Conservation (phyloP, 2,329 filamentous ascomycete species). For the Penicillium sp. region DNA sequence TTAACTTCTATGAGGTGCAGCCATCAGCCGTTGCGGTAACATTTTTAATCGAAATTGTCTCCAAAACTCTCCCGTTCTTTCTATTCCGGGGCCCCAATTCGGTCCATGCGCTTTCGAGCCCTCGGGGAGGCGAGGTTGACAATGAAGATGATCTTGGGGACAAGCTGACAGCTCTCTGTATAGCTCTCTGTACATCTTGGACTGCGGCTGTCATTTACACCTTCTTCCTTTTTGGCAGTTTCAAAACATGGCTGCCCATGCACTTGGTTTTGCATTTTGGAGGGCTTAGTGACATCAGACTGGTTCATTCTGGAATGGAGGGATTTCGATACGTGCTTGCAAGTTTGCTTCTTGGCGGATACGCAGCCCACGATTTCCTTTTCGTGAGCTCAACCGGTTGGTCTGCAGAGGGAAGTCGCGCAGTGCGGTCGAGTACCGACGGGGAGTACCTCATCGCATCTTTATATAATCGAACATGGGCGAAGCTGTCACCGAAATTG, state of each 20-base stretch:
- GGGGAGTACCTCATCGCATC: constrained; percentile 69
- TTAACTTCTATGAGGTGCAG: constrained; percentile 71
- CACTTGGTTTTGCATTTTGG: constrained; percentile 73
- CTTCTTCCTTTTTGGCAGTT: constrained; percentile 65
- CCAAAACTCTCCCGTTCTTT: constrained; percentile 69
- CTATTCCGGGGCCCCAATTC: constrained; percentile 66
- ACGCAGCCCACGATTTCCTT: constrained; percentile 70
- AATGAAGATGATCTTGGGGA: constrained; percentile 66
- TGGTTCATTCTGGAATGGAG: constrained; percentile 62
- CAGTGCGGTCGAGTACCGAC: constrained; percentile 47
- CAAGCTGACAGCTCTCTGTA: constrained; percentile 57
- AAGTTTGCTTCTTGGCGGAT: constrained; percentile 64
- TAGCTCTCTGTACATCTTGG: constrained; percentile 62
- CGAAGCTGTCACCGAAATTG: constrained; percentile 56
- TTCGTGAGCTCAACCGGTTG: constrained; percentile 57
- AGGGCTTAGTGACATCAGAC: constrained; percentile 64
- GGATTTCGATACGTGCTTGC: constrained; percentile 41
- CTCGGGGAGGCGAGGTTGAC: constrained; percentile 43
- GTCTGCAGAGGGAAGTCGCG: constrained; percentile 38
- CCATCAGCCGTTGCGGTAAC: constrained; percentile 58
- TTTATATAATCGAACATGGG: constrained; percentile 55
- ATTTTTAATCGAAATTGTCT: constrained; percentile 64
- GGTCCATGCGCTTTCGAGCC: constrained; percentile 56
- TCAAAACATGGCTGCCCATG: constrained; percentile 65
- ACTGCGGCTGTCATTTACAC: constrained; percentile 71